Evolutionary conservation across 2,329 filamentous ascomycete species (phyloP), one percentile per base, ranked within the genome.

Genomic region (Trichoderma oligosporum): DNA sequence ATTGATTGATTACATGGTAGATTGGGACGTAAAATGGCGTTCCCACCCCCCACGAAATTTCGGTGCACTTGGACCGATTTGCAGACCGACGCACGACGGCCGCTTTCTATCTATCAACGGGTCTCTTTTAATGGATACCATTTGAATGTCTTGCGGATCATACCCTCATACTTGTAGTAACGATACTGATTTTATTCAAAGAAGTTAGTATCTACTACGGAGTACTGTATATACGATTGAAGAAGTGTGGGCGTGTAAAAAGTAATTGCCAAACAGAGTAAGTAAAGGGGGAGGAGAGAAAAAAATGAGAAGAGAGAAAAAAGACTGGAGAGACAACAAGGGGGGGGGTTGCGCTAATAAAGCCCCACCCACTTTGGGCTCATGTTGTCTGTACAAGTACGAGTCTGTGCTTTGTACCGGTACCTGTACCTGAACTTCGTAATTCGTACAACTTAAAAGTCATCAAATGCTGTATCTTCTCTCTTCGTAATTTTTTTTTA

Each of bases 31-130:
- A 55, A 36, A 36, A 55, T 46, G 41, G 51, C 42, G 51, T 29
- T 45, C 41, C 41, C 31, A 31, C 51, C 51, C 51, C 51, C 25
- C 51, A 55, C 51, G 41, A 55, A 36, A n/a, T 36, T 22, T 14
- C 14, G 38, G 25, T 11, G 49, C 49, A 53, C 51, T 55, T 55
- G 51, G 41, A 46, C 51, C 41, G 51, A 55, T 55, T 46, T 31
- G 51, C 31, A 55, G 51, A 55, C 51, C 51, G 41, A 55, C 38
- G 31, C 31, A 46, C 48, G 42, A 55, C 29, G 39, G 41, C 22
- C 48, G 35, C 29, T 12, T 11, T 44, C 38, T n/a, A n/a, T n/a
- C 24, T n/a, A 41, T 20, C 24, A 33, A 31, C 48, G 25, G 25
- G 36, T 11, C 25, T 41, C n/a, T n/a, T n/a, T 7, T 52, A n/a